Evolutionary conservation across 2,329 filamentous ascomycete species (phyloP).

Genomic region (Alternaria longipes): DNA sequence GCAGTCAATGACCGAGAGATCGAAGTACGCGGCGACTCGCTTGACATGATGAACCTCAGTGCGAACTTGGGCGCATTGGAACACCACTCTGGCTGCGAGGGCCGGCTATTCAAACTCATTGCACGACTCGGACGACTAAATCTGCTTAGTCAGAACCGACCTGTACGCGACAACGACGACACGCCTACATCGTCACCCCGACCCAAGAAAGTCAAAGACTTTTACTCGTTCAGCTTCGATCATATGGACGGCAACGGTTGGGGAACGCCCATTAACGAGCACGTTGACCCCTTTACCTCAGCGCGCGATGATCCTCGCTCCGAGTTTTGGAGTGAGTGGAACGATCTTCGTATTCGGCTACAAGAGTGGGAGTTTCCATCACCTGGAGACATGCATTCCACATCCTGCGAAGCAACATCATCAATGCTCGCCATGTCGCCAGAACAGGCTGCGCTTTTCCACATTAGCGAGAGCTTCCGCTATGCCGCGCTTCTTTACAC

Average conservation of each 20-base stretch:
- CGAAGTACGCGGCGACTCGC: conserved; percentile 71
- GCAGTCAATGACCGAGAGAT: conserved; percentile 92
- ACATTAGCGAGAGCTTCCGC: conserved; percentile 89
- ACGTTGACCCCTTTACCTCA: conserved; percentile 51
- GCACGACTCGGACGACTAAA: conserved; percentile 85
- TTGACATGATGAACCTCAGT: conserved; percentile 71
- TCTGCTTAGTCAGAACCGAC: conserved; percentile 75
- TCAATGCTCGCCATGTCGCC: conserved; percentile 48
- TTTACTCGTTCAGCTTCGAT: conserved; percentile 63
- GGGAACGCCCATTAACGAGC: conserved; percentile 64
- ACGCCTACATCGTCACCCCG: conserved; percentile 47
- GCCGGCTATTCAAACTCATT: conserved; percentile 85
- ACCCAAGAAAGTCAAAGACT: conserved; percentile 54
- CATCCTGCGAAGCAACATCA: conserved; percentile 35
- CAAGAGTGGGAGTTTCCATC: conserved; percentile 78
- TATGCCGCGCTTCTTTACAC: conserved; percentile 90
- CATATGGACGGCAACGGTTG: conserved; percentile 75
- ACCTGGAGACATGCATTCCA: conserved; percentile 38
- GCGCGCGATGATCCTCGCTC: conserved; percentile 63
- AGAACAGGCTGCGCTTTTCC: conserved; percentile 76
- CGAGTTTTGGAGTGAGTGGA: conserved; percentile 88
- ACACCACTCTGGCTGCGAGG: conserved; percentile 88
- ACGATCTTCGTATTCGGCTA: conserved; percentile 76
- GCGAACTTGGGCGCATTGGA: conserved; percentile 78
- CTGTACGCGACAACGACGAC: conserved; percentile 52